Evolutionary conservation across 1,284 basidiomycete species (phyloP).

Genomic region (Ceratobasidium sp.): DNA sequence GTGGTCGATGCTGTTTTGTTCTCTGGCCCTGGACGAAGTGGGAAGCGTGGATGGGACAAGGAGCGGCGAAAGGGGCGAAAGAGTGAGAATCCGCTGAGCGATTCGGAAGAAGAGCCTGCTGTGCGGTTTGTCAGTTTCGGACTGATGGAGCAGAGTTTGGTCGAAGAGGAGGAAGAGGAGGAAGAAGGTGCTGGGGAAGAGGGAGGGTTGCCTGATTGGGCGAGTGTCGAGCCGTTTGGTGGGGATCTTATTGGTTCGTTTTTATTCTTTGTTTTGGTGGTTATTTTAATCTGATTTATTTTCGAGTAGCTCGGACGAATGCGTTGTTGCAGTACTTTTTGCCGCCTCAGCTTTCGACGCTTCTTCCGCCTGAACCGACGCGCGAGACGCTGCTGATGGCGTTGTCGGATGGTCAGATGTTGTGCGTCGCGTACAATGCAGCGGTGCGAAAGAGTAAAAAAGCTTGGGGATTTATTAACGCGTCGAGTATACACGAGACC

Average conservation of each 20-base stretch:
- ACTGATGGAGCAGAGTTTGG: conserved; percentile 50
- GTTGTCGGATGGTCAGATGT: conserved; percentile 77
- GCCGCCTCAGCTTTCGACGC: conserved; percentile 51
- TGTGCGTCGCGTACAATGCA: conserved; percentile 81
- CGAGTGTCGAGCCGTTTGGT: conserved; percentile 61
- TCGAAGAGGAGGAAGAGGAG: conserved; percentile 55
- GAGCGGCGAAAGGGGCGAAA: conserved; percentile 37
- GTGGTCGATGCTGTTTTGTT: conserved; percentile 77
- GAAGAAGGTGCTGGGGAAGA: conserved; percentile 50
- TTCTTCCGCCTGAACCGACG: conserved; percentile 51
- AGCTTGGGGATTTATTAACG: conserved; percentile 87
- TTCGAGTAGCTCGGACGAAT: conserved; percentile 62
- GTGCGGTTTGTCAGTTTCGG: conserved; percentile 57
- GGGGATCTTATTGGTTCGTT: conserved; percentile 63
- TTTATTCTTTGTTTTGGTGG: conserved; percentile 17
- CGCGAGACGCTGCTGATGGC: conserved; percentile 57
- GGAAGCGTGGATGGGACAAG: conserved; percentile 62
- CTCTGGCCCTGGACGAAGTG: conserved; percentile 56
- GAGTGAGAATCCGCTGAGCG: conserved; percentile 50
- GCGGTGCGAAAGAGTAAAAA: conserved; percentile 78
- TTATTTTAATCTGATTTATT: not conserved
- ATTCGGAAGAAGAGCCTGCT: conserved; percentile 50
- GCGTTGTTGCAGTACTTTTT: conserved; percentile 60
- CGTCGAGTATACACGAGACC: conserved; percentile 76
- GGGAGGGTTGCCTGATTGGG: conserved; percentile 76